Evolutionary conservation across 2,329 filamentous ascomycete species (phyloP).

Genomic region (Phyllosticta ampelicida): DNA sequence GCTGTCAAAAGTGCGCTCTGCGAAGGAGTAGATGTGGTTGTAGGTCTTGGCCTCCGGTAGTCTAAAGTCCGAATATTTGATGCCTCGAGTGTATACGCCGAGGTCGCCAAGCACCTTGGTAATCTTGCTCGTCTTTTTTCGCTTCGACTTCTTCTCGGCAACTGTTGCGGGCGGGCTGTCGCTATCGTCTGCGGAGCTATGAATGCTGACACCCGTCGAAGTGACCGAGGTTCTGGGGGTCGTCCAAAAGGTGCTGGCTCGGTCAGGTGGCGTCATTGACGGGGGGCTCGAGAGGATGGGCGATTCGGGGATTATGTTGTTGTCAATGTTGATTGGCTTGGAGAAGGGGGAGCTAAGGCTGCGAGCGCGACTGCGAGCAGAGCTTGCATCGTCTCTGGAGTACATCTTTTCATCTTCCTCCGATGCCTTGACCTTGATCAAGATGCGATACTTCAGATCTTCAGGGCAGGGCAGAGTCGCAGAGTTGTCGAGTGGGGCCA

Average conservation of each 20-base stretch:
- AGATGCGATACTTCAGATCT: constrained; percentile 68
- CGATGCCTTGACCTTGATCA: constrained; percentile 91
- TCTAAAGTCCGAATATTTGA: constrained; percentile 79
- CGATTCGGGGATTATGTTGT: constrained; percentile 37
- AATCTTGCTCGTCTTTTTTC: constrained; percentile 67
- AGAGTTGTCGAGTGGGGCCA: constrained; percentile 59
- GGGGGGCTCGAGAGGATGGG: constrained; percentile 42
- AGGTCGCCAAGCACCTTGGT: constrained; percentile 71
- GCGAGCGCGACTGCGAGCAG: constrained; percentile 35
- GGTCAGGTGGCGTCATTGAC: constrained; percentile 42
- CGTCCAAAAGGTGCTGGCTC: constrained; percentile 34
- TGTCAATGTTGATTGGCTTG: constrained; percentile 52
- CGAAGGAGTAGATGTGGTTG: constrained; percentile 94
- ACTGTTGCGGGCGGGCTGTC: constrained; percentile 52
- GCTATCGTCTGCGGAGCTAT: constrained; percentile 64
- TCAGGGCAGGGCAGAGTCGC: constrained; percentile 72
- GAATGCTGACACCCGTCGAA: constrained; percentile 42
- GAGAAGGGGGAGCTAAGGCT: constrained; percentile 72
- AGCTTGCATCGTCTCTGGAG: constrained; percentile 25
- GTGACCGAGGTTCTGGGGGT: constrained; percentile 45
- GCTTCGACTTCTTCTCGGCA: constrained; percentile 47
- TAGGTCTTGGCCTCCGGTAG: constrained; percentile 68
- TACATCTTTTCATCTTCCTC: constrained; percentile 41
- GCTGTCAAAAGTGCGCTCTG: constrained; percentile 76
- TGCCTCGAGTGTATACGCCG: constrained; percentile 64